Evolutionary conservation across 352 stramenopile genomes (phyloP).

Genomic region (Pythium phragmiticola): DNA sequence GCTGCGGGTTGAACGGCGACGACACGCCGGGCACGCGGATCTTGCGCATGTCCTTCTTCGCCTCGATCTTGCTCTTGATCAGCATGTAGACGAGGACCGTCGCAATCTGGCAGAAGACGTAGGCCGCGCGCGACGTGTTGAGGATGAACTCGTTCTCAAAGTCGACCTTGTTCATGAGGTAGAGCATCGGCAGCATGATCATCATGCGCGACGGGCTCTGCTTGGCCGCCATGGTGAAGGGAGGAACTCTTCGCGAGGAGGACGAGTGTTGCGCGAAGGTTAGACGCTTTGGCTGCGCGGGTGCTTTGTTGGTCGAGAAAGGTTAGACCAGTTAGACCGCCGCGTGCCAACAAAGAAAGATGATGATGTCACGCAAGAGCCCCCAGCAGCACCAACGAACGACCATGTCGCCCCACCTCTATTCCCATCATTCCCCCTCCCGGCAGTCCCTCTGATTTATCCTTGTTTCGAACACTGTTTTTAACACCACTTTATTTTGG

Average conservation of each 20-base stretch:
- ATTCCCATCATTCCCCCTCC: background rate
- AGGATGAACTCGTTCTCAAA: conserved; percentile 76
- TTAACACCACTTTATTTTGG: background rate
- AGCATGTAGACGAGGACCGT: conserved; percentile 66
- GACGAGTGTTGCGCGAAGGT: background rate
- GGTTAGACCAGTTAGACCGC: background rate
- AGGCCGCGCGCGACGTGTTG: conserved; percentile 58
- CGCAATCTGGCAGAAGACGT: conserved; percentile 57
- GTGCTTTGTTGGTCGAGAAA: background rate
- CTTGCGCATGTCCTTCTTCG: conserved; percentile 76
- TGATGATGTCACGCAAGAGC: conserved; percentile 4
- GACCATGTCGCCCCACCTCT: background rate
- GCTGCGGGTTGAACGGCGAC: conserved; percentile 77
- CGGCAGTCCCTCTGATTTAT: background rate
- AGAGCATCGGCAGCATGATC: conserved; percentile 83
- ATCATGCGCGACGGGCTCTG: conserved; percentile 82
- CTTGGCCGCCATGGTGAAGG: conserved; percentile 39
- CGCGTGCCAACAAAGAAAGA: conserved; percentile 2
- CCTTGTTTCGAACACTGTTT: conserved; percentile 3
- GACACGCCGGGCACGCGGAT: conserved; percentile 71
- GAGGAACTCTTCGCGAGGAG: background rate
- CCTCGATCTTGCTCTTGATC: conserved; percentile 71
- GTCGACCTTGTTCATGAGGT: conserved; percentile 85
- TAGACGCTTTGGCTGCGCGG: background rate
- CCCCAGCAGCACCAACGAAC: background rate